Percentiles rank a stretch among this genome's conserved stretches.
These are phyloP conservation scores for Cyberlindnera petersonii DNA, from an alignment of 805 yeast genomes.

Conservation along the genomic window DNA sequence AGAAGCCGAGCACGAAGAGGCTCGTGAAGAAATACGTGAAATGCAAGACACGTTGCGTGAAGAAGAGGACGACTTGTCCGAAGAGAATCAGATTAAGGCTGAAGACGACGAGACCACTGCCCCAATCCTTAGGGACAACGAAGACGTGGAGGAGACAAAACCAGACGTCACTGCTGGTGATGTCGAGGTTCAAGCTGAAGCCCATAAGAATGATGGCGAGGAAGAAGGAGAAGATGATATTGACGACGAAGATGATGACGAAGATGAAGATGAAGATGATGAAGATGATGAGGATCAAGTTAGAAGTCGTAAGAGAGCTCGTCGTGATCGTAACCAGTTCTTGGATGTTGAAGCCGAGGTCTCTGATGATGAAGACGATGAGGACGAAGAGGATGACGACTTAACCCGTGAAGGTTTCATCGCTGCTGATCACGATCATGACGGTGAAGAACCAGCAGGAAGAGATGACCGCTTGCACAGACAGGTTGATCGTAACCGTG, in stretches of 20 bases:
- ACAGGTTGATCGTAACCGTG: constrained; percentile 84
- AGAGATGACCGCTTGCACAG: constrained; percentile 81
- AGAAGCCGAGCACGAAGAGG: constrained; percentile 24
- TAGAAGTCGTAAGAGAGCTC: constrained; percentile 41
- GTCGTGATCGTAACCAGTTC: constrained; percentile 64
- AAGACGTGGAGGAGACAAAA: constrained; percentile 30
- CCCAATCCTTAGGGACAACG: constrained; percentile 25
- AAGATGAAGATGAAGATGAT: constrained; percentile 42
- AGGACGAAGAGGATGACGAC: constrained; percentile 92
- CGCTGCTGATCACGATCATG: constrained; percentile 63
- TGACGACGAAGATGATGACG: constrained; percentile 32
- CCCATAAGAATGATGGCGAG: constrained; percentile 31
- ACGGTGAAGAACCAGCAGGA: constrained; percentile 45
- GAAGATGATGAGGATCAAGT: constrained; percentile 49
- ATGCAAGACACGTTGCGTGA: constrained; percentile 23
- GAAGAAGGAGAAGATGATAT: constrained; percentile 24
- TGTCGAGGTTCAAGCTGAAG: too few species aligned
- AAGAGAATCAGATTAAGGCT: constrained; percentile 9
- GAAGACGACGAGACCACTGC: constrained; percentile 25
- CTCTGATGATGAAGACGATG: constrained; percentile 96
- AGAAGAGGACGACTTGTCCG: constrained; percentile 20
- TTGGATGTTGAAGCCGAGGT: constrained; percentile 98
- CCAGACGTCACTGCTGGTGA: constrained; percentile 29
- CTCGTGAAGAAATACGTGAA: constrained; percentile 23
- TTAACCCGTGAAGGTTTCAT: constrained; percentile 78